Base-by-base conservation (phyloP, 192 early-diverging fungal species). In the Piromyces sp. region DNA sequence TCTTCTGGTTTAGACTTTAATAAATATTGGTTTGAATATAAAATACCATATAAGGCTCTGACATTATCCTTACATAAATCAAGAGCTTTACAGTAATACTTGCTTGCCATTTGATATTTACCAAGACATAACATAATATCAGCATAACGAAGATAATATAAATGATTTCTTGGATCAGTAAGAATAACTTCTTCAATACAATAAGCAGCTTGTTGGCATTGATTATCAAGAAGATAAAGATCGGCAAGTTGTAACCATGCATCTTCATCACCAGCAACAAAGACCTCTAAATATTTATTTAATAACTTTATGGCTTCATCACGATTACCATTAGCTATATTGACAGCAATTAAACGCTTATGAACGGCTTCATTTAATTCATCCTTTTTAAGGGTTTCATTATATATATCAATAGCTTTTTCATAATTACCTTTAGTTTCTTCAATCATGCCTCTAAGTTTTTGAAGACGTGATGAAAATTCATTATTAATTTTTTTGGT, bases 111-210 rank as follows among this genome's bases (percentile, higher is more conserved):
- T 26, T 87, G 87, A 17, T 89, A 83, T 84, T 88, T 87, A 15
- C 92, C 91, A 83, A 94, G 86, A 13, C 95, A 93, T 81, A 93
- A 94, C 38, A 92, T 88, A 38, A 97, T 87, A 84, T 99, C 97
- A 19, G 96, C 97, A 81, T 95, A 96, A 79, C 95, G 94, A 36
- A 95, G 88, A 80, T 96, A 92, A 84, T 89, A 93, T 80, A 96
- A 90, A 83, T 96, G 94, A 87, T 95, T 94, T 80, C 89, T 87
- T n/a, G 95, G 94, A 81, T 94, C 91, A 78, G 95, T 89, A 82
- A 99, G 81, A 79, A 99, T 88, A n/a, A 95, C 84, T 86, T 99
- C 97, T 85, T 99, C 97, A 79, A 93, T 84, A 83, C 95, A 96
- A 84, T 94, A 98, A 19, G 92, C 92, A 11, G 97, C 96, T 87